Base-by-base conservation (phyloP, 352 stramenopile genomes). In the Pythium volutum region DNA sequence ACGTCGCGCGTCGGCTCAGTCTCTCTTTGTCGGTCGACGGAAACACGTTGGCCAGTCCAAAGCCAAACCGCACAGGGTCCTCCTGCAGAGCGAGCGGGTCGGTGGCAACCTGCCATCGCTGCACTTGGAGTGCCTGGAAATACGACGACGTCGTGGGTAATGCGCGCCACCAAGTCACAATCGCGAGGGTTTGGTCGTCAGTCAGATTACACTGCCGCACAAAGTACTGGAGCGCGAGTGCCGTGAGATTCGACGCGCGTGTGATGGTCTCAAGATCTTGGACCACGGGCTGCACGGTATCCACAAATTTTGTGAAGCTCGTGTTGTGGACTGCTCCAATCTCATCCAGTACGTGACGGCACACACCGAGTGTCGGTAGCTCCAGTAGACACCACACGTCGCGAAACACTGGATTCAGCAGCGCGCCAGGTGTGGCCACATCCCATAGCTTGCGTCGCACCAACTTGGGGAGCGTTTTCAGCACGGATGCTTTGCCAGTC, bases 371-470 rank as follows among this genome's bases (percentile, higher is more conserved):
- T 9, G 18, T 62, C 5, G 20, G 65, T 46, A 55, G n/a, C 4
- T 53, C 36, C 20, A 86, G 52, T 16, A 70, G 47, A 38, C 80
- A 90, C 80, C 80, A 90, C 3, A 83, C 26, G 0, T 83, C 67
- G 3, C 63, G 57, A 12, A 68, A 74, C 20, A 51, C 45, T 20
- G 80, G 80, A 15, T 90, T 76, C 7, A 86, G 9, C 0, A 90
- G 43, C 33, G 80, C 85, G 0, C 76, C 80, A 5, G 54, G 36
- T 0, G 50, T 68, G 1, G 22, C 33, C 9, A 77, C 59, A 55
- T 77, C 63, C 80, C 80, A 90, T 2, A 90, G 38, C n/a, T 65
- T 74, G 20, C 64, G 60, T 12, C 81, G 65, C 7, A 69, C 66
- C 0, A 48, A 4, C 45, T 67, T 61, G 4, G 72, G 38, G 3